Base-by-base conservation (phyloP, 1,284 basidiomycete genomes). In the Wolfiporia cocos region DNA sequence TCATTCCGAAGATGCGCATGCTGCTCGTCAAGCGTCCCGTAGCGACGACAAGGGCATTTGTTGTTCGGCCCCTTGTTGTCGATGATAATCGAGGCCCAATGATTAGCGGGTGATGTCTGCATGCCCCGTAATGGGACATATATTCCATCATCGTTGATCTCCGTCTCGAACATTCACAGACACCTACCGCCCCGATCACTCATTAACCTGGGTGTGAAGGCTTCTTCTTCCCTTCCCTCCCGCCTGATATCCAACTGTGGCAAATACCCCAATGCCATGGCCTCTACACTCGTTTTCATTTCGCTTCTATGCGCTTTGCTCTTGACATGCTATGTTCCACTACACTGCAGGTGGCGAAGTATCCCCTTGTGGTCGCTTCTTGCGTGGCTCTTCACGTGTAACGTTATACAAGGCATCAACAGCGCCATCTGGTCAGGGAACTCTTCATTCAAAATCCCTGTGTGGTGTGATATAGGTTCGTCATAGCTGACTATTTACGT, bases 391-490 rank as follows among this genome's bases (percentile, higher is more conserved):
- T 50, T 69, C 30, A 43, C 68, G 24, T 60, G 57, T 36, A 73
- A 69, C 43, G 24, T 74, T 20, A 61, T 71, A 15, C 67, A 66
- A 46, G 64, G 63, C 23, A 55, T 74, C 28, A 70, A 77, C 52
- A 54, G 64, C 15, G 49, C 71, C 17, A 47, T 71, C 0, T 78
- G 74, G 73, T 58, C 62, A 12, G 59, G 63, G 31, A 69, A 67
- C 42, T 50, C 51, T 17, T 49, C 47, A 2, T 54, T 68, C 23
- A 57, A 55, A 3, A 55, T 59, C 0, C 64, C 66, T 0, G 59
- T 64, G 1, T 78, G 70, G 69, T 78, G 75, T 48, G 75, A 78
- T 51, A 70, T 78, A 35, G 59, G 73, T 76, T 46, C 38, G 49
- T 66, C 52, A 7, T 14, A 34, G 17, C 29, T 10, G 19, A 11